phyloP scores from a whole-genome alignment of 495 filamentous ascomycete species.

The Neurospora sp. region DNA sequence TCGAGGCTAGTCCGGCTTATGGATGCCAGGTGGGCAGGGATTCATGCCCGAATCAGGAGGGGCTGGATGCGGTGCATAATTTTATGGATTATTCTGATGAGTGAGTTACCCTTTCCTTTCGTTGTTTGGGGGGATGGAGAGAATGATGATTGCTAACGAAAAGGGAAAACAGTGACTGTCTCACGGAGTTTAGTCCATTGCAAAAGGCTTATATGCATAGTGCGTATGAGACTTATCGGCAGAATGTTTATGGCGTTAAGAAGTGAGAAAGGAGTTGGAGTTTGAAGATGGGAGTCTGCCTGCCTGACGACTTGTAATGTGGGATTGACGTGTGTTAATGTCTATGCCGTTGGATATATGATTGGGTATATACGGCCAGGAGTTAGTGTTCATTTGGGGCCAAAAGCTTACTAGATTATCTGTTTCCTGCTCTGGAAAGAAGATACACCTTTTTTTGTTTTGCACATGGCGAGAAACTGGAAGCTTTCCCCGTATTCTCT shows the following conservation, averaged over 20 bases:
- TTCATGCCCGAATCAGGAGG: background rate
- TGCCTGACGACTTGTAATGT: too few relatives aligned
- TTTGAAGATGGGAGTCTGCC: too few relatives aligned
- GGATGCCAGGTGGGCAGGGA: background rate
- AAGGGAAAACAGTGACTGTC: background rate
- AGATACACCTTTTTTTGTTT: background rate
- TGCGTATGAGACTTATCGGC: background rate
- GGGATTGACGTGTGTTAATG: too few relatives aligned
- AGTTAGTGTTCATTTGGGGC: background rate
- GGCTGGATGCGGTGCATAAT: background rate
- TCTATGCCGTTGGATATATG: background rate
- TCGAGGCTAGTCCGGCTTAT: background rate
- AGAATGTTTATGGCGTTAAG: background rate
- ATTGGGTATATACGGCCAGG: background rate
- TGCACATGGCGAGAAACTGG: background rate
- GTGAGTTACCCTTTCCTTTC: background rate
- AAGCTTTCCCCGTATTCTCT: background rate
- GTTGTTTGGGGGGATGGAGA: background rate
- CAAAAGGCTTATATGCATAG: background rate
- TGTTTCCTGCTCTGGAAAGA: background rate
- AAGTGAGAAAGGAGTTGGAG: background rate
- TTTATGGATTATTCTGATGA: background rate
- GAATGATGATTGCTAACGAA: background rate
- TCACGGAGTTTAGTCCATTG: background rate
- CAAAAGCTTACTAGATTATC: background rate